These are phyloP conservation scores for Neckera pumila DNA, from an alignment of 225 moss, liverwort and hornwort genomes.

Conservation along the genomic window DNA sequence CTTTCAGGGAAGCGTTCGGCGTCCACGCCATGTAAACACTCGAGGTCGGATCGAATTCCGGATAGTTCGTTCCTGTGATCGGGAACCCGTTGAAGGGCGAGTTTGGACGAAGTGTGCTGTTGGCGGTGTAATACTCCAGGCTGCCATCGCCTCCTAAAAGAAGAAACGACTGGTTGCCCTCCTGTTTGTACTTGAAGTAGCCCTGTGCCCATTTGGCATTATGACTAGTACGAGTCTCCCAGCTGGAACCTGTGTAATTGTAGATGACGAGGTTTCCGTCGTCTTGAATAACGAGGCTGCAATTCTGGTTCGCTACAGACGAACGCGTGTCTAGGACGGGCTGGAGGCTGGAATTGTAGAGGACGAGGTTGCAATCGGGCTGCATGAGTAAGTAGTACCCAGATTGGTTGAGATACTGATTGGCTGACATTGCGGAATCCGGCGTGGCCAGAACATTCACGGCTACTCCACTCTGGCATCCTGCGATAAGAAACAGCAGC, in stretches of 20 bases:
- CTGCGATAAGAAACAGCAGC: not conserved
- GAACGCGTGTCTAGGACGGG: not conserved
- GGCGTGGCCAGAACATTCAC: not conserved
- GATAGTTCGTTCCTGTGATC: not conserved
- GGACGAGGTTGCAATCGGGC: not conserved
- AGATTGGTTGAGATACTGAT: not conserved
- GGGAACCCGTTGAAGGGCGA: not conserved
- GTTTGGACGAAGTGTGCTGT: not conserved
- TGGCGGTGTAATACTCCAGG: not conserved
- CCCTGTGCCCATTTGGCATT: not conserved
- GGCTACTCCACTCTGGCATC: not conserved
- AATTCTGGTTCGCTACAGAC: not conserved
- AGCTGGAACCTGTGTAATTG: not conserved
- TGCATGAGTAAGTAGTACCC: not conserved
- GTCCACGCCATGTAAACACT: not conserved
- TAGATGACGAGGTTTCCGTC: conserved; percentile 1
- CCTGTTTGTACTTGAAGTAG: fast-evolving
- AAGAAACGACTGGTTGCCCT: not conserved
- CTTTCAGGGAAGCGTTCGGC: not conserved
- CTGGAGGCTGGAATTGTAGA: not conserved
- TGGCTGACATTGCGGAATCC: not conserved
- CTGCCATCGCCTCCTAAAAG: not conserved
- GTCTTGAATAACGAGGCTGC: not conserved
- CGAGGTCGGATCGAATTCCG: not conserved
- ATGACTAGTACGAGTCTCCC: not conserved